These are phyloP conservation scores for Infundibulicybe gibba DNA, from an alignment of 768 basidiomycete species.

Conservation along the genomic window DNA sequence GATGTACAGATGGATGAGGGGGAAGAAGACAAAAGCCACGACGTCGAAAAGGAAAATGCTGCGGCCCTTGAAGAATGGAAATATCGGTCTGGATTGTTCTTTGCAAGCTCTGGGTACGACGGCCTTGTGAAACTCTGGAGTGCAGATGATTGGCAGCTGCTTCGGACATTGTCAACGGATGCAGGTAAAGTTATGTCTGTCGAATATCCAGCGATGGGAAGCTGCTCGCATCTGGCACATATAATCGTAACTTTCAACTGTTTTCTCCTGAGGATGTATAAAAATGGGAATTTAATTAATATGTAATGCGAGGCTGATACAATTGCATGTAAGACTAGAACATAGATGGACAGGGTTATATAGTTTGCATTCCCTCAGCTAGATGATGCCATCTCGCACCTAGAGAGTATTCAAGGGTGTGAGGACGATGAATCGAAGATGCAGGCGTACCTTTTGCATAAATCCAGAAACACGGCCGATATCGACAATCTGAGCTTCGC, in stretches of 20 bases:
- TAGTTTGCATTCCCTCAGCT: constrained; percentile 12
- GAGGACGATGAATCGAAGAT: not conserved
- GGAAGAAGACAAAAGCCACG: constrained; percentile 34
- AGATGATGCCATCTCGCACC: constrained; percentile 65
- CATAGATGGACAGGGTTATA: constrained; percentile 12
- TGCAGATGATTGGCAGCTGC: constrained; percentile 95
- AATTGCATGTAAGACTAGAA: constrained; percentile 17
- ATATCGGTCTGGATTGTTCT: constrained; percentile 86
- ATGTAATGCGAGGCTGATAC: constrained; percentile 24
- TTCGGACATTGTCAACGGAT: constrained; percentile 86
- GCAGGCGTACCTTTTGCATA: constrained; percentile 72
- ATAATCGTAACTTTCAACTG: constrained; percentile 92
- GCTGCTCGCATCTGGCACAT: constrained; percentile 85
- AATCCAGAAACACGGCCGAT: constrained; percentile 85
- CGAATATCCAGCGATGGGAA: constrained; percentile 83
- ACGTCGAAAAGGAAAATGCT: constrained; percentile 32
- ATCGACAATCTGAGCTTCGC: constrained; percentile 78
- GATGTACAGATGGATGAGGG: constrained; percentile 50
- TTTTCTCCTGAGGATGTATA: constrained; percentile 73
- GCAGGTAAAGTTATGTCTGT: constrained; percentile 99
- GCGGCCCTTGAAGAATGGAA: constrained; percentile 62
- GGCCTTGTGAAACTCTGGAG: constrained; percentile 95
- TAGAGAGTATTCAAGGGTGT: constrained; percentile 11
- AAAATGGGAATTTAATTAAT: constrained; percentile 6
- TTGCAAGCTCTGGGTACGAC: constrained; percentile 93